phyloP scores from a whole-genome alignment of 306 rosid species.

The Acacia acuminata region DNA sequence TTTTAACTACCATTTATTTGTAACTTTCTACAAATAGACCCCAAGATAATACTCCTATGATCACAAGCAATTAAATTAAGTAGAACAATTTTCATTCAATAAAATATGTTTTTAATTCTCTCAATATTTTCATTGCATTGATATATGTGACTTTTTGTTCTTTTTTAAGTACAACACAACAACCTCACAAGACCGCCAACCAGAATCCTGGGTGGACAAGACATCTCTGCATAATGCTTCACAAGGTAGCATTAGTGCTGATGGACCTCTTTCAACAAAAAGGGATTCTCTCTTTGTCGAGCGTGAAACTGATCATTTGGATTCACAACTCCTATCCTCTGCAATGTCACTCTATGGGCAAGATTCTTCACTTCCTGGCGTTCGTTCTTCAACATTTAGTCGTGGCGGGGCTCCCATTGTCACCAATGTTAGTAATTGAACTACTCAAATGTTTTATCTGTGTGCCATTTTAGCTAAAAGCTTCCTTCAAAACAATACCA shows the following conservation, averaged over 20 bases:
- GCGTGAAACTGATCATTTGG: constrained; percentile 76
- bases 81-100: too few species aligned
- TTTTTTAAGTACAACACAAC: constrained; percentile 54
- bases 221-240: constrained; percentile 54
- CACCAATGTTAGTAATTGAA: constrained; percentile 66
- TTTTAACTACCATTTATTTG: too few species aligned
- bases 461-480: constrained; percentile 19
- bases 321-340: constrained; percentile 65
- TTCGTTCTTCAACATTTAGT: constrained; percentile 76
- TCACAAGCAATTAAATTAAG: too few species aligned
- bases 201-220: constrained; percentile 73
- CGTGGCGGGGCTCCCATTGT: constrained; percentile 79
- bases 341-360: constrained; percentile 72
- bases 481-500: background rate
- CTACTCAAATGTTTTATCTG: constrained; percentile 8
- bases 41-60: too few species aligned
- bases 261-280: constrained; percentile 54
- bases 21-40: too few species aligned
- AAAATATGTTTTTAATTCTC: background rate
- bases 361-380: constrained; percentile 62
- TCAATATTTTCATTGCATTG: constrained; percentile 7
- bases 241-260: constrained; percentile 55
- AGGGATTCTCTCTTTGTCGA: constrained; percentile 72
- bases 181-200: constrained; percentile 70
- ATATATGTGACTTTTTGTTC: constrained; percentile 20